phyloP scores from a whole-genome alignment of 1,139 yeast genomes.

The Diutina scorzettiae region DNA sequence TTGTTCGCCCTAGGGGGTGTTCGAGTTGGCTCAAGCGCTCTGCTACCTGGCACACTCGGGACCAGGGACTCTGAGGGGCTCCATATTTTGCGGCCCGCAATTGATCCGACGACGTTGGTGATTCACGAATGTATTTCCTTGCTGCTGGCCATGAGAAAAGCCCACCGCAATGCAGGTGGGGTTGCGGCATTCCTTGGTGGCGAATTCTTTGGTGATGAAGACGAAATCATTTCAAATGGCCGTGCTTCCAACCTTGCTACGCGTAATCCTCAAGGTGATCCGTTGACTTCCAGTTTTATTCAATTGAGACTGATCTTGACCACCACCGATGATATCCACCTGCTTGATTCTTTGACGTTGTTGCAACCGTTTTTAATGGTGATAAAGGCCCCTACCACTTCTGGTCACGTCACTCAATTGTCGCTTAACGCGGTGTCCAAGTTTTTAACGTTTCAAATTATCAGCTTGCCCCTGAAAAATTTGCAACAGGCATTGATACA shows the following conservation, averaged over 20 bases:
- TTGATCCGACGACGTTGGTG: constrained; percentile 76
- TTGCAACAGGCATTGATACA: constrained; percentile 42
- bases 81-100: constrained; percentile 13
- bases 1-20: constrained; percentile 5
- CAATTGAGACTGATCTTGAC: constrained; percentile 64
- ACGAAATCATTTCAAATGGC: constrained; percentile 16
- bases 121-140: constrained; percentile 82
- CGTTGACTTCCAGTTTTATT: constrained; percentile 70
- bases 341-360: constrained; percentile 61
- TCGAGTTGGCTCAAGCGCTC: constrained; percentile 1
- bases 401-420: constrained; percentile 75
- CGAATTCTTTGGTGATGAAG: constrained; percentile 27
- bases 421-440: constrained; percentile 71
- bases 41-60: background rate
- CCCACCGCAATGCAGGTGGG: constrained; percentile 72
- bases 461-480: constrained; percentile 32
- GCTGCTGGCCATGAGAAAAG: constrained; percentile 85
- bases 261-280: constrained; percentile 28
- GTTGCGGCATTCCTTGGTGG: constrained; percentile 80
- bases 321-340: constrained; percentile 39
- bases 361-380: constrained; percentile 80
- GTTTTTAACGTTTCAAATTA: constrained; percentile 52
- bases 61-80: background rate
- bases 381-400: constrained; percentile 74
- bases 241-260: background rate